Conservation (phyloP, 169 alveolate genomes). For the Plasmodium yoelii region DNA sequence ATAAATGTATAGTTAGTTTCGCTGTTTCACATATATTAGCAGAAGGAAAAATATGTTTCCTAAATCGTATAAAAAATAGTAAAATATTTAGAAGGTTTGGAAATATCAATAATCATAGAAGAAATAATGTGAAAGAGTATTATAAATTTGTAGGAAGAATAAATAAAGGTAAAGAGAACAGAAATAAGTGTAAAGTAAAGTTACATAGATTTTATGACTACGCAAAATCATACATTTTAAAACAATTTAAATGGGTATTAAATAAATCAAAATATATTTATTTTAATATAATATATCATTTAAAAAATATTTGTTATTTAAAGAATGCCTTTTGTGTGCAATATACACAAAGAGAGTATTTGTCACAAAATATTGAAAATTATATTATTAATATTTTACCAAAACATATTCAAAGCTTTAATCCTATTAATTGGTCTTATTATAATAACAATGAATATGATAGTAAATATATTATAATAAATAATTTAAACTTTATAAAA, state of each 20-base stretch:
- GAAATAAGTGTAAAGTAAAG: neutral
- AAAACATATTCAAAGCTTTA: neutral
- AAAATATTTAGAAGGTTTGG: neutral
- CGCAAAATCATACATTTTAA: slow-evolving; percentile 4
- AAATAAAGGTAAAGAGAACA: slow-evolving; percentile 12
- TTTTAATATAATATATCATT: slow-evolving; percentile 4
- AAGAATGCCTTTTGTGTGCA: neutral
- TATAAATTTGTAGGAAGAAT: neutral
- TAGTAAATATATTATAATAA: slow-evolving; percentile 19
- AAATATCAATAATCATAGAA: too few species aligned
- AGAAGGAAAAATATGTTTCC: slow-evolving; percentile 7
- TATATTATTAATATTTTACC: slow-evolving; percentile 20
- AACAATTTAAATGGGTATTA: slow-evolving; percentile 9
- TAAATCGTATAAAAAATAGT: neutral
- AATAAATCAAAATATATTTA: slow-evolving; percentile 12
- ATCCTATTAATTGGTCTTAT: slow-evolving; percentile 8
- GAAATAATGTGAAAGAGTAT: slow-evolving; percentile 3
- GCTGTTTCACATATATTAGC: slow-evolving; percentile 8
- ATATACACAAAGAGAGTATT: slow-evolving; percentile 16
- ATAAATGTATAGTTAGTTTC: slow-evolving; percentile 15
- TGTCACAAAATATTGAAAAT: neutral
- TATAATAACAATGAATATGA: slow-evolving; percentile 38
- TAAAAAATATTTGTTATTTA: slow-evolving; percentile 13
- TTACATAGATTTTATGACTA: slow-evolving; percentile 2
- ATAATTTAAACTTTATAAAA: slow-evolving; percentile 23